phyloP scores from a whole-genome alignment of 768 basidiomycete genomes.

The Suillus spraguei region DNA sequence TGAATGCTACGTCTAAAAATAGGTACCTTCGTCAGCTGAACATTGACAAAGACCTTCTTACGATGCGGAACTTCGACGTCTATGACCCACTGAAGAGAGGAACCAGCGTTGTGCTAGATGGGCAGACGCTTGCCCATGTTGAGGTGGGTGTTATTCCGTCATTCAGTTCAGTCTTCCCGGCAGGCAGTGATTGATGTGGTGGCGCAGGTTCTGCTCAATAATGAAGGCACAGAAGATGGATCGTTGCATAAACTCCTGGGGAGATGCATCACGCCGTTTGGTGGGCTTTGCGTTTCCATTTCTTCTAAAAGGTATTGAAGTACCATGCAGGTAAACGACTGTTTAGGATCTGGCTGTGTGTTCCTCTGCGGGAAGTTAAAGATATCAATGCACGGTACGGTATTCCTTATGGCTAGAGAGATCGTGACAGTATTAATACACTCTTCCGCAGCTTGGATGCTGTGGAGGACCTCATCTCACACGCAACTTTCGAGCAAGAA shows the following conservation, averaged over 20 bases:
- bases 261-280: slow-evolving; percentile 90
- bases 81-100: slow-evolving; percentile 95
- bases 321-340: slow-evolving; percentile 76
- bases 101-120: slow-evolving; percentile 85
- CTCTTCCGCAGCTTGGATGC: slow-evolving; percentile 75
- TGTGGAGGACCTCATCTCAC: slow-evolving; percentile 85
- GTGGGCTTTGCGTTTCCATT: slow-evolving; percentile 42
- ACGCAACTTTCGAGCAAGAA: slow-evolving; percentile 73
- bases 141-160: slow-evolving; percentile 55
- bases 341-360: slow-evolving; percentile 96
- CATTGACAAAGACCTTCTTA: slow-evolving; percentile 93
- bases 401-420: slow-evolving; percentile 15
- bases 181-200: slow-evolving; percentile 11
- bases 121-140: slow-evolving; percentile 92
- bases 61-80: slow-evolving; percentile 96
- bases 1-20: slow-evolving; percentile 7
- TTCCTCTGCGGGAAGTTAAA: slow-evolving; percentile 78
- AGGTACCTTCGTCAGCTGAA: slow-evolving; percentile 92
- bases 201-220: slow-evolving; percentile 79
- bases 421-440: slow-evolving; percentile 18
- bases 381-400: slow-evolving; percentile 88
- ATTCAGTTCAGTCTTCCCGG: not conserved
- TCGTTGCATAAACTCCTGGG: slow-evolving; percentile 81
- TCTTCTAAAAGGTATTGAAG: slow-evolving; percentile 4
- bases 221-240: slow-evolving; percentile 92